phyloP scores from a whole-genome alignment of 2,329 filamentous ascomycete genomes.

The Pseudogymnoascus sp. region DNA sequence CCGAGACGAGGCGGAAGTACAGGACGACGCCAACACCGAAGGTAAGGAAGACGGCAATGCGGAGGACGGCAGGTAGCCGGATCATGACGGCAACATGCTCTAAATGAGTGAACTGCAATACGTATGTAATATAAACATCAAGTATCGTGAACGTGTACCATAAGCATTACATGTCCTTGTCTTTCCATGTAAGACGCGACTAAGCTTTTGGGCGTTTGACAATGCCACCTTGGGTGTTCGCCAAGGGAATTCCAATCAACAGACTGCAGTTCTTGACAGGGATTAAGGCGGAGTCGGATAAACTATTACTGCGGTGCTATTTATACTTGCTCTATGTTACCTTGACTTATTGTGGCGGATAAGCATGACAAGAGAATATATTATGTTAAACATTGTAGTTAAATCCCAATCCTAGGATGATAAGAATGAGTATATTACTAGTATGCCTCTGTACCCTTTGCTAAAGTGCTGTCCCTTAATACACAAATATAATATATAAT shows the following conservation, averaged over 20 bases:
- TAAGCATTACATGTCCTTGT: neutral
- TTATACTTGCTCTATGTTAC: neutral
- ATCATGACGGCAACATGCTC: neutral
- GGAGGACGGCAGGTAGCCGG: neutral
- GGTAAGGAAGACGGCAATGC: neutral
- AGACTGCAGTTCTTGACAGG: neutral
- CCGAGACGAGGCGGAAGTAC: neutral
- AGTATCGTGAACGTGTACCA: neutral
- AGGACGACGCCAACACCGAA: neutral
- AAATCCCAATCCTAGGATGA: no score
- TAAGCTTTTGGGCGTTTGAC: conserved; percentile 13
- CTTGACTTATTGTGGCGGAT: neutral
- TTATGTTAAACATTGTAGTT: neutral
- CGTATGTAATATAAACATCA: neutral
- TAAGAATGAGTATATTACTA: neutral
- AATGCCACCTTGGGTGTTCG: conserved; percentile 11
- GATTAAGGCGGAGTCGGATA: neutral
- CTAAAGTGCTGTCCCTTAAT: neutral
- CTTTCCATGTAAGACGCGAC: neutral
- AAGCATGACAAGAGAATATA: neutral
- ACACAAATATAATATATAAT: neutral
- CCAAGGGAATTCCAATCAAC: neutral
- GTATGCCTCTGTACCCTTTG: neutral
- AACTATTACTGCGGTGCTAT: neutral
- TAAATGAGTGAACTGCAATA: neutral